Evolutionary conservation across 2,329 filamentous ascomycete species (phyloP).

Genomic region (Trichoderma oligosporum): DNA sequence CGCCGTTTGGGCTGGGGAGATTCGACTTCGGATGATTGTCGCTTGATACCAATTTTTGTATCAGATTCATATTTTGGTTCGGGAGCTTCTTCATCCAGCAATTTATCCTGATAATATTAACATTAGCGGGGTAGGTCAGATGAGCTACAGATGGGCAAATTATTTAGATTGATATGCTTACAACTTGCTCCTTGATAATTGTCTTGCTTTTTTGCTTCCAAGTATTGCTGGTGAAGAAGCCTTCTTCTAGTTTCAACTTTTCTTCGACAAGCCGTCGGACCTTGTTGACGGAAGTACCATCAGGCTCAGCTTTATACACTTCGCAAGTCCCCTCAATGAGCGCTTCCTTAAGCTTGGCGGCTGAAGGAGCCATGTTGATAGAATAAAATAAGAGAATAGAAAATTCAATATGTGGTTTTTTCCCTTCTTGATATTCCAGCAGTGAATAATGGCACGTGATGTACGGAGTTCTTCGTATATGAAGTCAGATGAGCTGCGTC

Average conservation of each 20-base stretch:
- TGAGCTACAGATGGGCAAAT: background rate
- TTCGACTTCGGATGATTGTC: conserved; percentile 32
- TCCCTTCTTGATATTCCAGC: background rate
- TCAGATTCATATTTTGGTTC: conserved; percentile 28
- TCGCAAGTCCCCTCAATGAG: conserved; percentile 46
- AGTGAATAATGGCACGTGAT: background rate
- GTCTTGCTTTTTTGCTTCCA: conserved; percentile 60
- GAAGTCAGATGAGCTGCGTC: background rate
- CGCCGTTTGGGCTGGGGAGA: conserved; percentile 38
- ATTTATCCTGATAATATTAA: conserved; percentile 31
- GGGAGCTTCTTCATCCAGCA: conserved; percentile 33
- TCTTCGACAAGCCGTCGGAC: conserved; percentile 52
- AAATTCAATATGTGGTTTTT: background rate
- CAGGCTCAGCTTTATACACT: conserved; percentile 43
- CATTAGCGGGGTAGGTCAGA: conserved; percentile 15
- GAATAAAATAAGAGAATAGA: background rate
- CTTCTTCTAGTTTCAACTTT: conserved; percentile 45
- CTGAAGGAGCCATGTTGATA: conserved; percentile 39
- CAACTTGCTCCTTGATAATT: conserved; percentile 53
- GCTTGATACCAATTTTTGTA: conserved; percentile 32
- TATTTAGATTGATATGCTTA: conserved; percentile 35
- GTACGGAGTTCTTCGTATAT: too few species aligned
- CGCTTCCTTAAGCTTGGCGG: conserved; percentile 42
- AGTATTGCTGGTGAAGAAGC: conserved; percentile 45
- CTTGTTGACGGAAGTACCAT: conserved; percentile 53